Evolutionary conservation across 805 yeast genomes (phyloP).

Genomic region (Candida boleticola): DNA sequence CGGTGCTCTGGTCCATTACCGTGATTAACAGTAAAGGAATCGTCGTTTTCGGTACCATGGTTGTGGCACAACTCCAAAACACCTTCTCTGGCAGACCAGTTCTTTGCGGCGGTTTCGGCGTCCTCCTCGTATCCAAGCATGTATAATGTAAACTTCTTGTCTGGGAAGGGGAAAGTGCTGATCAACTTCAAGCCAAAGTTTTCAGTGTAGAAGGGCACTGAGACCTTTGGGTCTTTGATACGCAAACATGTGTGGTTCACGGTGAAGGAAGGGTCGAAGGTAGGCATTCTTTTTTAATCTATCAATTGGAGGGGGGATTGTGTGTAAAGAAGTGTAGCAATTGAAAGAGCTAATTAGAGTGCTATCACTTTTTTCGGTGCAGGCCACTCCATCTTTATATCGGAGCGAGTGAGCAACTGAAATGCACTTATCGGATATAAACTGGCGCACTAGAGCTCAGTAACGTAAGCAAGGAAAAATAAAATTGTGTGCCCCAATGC

Average conservation of each 20-base stretch:
- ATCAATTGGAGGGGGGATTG: background rate
- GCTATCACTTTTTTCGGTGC: no score
- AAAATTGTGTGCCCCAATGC: no score
- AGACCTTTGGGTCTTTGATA: slow-evolving; percentile 73
- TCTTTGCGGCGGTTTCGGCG: slow-evolving; percentile 32
- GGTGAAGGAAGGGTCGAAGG: slow-evolving; percentile 34
- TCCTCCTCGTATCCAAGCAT: slow-evolving; percentile 58
- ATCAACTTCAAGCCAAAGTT: slow-evolving; percentile 72
- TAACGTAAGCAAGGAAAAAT: no score
- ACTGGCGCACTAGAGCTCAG: no score
- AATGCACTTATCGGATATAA: no score
- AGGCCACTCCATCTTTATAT: no score
- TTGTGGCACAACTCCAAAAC: slow-evolving; percentile 82
- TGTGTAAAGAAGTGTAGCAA: no score
- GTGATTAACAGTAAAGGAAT: slow-evolving; percentile 57
- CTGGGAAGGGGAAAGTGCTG: slow-evolving; percentile 49
- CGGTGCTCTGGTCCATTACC: slow-evolving; percentile 84
- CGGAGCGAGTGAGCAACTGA: no score
- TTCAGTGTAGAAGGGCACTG: slow-evolving; percentile 70
- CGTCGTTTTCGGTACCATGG: slow-evolving; percentile 66
- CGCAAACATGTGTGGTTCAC: slow-evolving; percentile 77
- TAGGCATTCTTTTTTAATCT: slow-evolving; percentile 21
- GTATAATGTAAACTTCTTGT: slow-evolving; percentile 61
- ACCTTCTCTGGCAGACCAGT: slow-evolving; percentile 55
- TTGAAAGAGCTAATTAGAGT: no score